Evolutionary conservation across 805 yeast species (phyloP).

Genomic region (Dipodascopsis uninucleata): DNA sequence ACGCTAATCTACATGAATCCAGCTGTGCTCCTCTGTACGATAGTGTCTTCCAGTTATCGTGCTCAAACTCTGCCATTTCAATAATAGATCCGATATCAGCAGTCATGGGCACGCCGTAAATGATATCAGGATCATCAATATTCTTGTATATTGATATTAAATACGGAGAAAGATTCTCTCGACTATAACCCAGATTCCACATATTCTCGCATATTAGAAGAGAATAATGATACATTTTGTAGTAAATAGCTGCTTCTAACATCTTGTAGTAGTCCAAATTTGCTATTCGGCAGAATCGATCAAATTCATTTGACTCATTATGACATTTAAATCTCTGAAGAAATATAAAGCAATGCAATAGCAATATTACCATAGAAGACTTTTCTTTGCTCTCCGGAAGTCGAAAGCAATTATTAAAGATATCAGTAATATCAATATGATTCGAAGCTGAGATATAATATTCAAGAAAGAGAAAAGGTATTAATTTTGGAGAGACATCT

Average conservation of each 20-base stretch:
- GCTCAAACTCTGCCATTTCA: constrained; percentile 27
- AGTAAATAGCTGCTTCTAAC: constrained; percentile 29
- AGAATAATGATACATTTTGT: constrained; percentile 35
- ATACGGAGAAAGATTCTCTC: constrained; percentile 13
- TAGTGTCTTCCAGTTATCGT: constrained; percentile 40
- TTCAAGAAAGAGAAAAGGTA: too few species aligned
- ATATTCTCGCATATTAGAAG: constrained; percentile 33
- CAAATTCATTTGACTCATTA: constrained; percentile 16
- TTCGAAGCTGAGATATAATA: too few species aligned
- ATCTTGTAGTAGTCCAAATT: constrained; percentile 27
- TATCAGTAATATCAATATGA: constrained; percentile 2
- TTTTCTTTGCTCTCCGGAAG: constrained; percentile 5
- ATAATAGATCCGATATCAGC: constrained; percentile 54
- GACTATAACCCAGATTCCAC: constrained; percentile 31
- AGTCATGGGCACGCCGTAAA: constrained; percentile 60
- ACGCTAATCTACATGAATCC: constrained; percentile 37
- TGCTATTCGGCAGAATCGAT: constrained; percentile 25
- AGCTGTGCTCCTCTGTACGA: constrained; percentile 55
- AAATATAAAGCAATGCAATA: constrained; percentile 20
- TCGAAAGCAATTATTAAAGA: constrained; percentile 11
- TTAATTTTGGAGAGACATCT: too few species aligned
- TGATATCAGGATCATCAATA: constrained; percentile 60
- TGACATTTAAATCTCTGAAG: constrained; percentile 11
- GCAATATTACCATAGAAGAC: constrained; percentile 14
- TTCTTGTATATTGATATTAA: constrained; percentile 45